Conservation (phyloP, 305 asterid genomes). For the Rubia peregrina region DNA sequence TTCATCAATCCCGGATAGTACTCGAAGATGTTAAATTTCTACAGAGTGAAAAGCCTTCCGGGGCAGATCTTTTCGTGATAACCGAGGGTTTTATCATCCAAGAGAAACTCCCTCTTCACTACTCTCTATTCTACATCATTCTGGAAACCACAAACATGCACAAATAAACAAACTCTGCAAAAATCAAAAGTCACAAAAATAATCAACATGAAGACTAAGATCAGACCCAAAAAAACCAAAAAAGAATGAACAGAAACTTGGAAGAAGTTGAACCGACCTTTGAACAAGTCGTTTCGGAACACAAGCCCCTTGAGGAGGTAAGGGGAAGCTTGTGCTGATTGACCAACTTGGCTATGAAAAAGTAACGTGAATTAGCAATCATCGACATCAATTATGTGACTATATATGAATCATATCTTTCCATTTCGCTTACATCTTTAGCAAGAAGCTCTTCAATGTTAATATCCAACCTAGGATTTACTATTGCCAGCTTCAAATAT, state of each 20-base stretch:
- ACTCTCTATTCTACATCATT: slow-evolving; percentile 16
- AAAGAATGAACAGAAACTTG: neutral
- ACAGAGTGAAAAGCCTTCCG: slow-evolving; percentile 16
- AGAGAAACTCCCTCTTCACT: slow-evolving; percentile 29
- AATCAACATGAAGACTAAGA: neutral
- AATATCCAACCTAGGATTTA: too few relatives aligned
- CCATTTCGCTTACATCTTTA: too few relatives aligned
- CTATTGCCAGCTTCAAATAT: too few relatives aligned
- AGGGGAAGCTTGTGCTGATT: neutral
- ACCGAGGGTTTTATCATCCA: slow-evolving; percentile 4
- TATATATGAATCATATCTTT: too few relatives aligned
- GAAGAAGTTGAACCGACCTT: slow-evolving; percentile 10
- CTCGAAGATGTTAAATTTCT: slow-evolving; percentile 15
- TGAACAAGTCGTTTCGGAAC: slow-evolving; percentile 16
- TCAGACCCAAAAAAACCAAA: neutral
- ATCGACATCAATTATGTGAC: too few relatives aligned
- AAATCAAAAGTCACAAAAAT: neutral
- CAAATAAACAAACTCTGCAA: slow-evolving; percentile 21
- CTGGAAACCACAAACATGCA: slow-evolving; percentile 20
- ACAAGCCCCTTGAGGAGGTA: slow-evolving; percentile 20
- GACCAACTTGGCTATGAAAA: too few relatives aligned
- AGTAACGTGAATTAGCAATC: too few relatives aligned
- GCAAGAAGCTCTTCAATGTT: too few relatives aligned
- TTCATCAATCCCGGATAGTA: slow-evolving; percentile 15
- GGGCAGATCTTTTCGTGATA: slow-evolving; percentile 19